Conservation (phyloP, 805 yeast genomes). For the Scheffersomyces stipitis region DNA sequence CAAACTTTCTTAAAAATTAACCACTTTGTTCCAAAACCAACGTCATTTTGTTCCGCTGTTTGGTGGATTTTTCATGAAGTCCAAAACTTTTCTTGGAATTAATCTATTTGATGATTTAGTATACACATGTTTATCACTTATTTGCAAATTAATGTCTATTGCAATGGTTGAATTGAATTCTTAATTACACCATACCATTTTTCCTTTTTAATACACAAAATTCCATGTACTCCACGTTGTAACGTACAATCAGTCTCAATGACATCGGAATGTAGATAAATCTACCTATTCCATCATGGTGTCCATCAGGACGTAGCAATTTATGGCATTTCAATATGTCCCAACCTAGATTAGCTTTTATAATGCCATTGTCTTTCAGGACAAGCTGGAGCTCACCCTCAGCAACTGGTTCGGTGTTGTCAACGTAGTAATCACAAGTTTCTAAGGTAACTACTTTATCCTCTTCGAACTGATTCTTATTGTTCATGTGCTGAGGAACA, state of each 20-base stretch:
- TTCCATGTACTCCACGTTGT: conserved; percentile 45
- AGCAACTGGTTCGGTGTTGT: conserved; percentile 48
- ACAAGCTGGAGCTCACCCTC: conserved; percentile 40
- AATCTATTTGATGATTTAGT: no score
- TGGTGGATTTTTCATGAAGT: not conserved
- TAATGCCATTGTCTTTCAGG: conserved; percentile 13
- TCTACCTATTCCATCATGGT: conserved; percentile 55
- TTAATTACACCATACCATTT: conserved; percentile 3
- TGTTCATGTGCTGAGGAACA: conserved; percentile 70
- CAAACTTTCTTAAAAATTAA: no score
- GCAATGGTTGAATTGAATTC: conserved; percentile 50
- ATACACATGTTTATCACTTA: no score
- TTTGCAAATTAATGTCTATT: no score
- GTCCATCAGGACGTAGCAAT: conserved; percentile 52
- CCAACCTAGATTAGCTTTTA: conserved; percentile 40
- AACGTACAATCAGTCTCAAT: conserved; percentile 23
- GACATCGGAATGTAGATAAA: conserved; percentile 49
- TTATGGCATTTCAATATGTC: conserved; percentile 44
- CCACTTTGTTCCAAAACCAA: no score
- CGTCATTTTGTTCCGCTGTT: not conserved
- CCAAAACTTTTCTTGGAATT: no score
- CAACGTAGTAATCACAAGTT: conserved; percentile 70
- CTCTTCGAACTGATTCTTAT: conserved; percentile 63
- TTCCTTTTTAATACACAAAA: conserved; percentile 46
- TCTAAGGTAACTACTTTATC: conserved; percentile 50